Evolutionary conservation across 2,329 filamentous ascomycete genomes (phyloP).

Genomic region (Neocucurbitaria cava): DNA sequence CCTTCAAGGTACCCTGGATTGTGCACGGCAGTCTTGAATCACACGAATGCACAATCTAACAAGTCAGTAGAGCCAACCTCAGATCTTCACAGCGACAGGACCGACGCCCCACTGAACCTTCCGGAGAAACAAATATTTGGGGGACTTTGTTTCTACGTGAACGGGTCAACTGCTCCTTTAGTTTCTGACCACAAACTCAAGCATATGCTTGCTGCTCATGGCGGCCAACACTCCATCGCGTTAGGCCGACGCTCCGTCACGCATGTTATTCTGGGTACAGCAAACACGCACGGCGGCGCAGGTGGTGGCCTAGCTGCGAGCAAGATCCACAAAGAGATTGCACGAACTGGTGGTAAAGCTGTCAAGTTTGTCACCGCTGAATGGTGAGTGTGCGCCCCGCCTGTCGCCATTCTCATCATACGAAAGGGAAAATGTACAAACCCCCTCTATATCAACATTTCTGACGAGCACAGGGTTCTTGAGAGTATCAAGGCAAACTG

Average conservation of each 20-base stretch:
- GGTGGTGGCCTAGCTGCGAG: constrained; percentile 78
- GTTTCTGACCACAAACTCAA: constrained; percentile 89
- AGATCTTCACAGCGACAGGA: not conserved
- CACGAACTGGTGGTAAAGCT: constrained; percentile 68
- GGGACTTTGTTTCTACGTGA: constrained; percentile 80
- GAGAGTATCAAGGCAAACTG: constrained; percentile 80
- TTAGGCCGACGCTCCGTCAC: constrained; percentile 78
- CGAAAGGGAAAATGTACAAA: not conserved
- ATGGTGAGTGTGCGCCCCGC: constrained; percentile 61
- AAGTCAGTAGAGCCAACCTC: not conserved
- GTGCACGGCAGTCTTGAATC: not conserved
- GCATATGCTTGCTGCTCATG: constrained; percentile 75
- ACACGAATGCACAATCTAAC: not conserved
- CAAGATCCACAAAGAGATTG: constrained; percentile 84
- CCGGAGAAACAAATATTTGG: constrained; percentile 65
- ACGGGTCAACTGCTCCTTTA: constrained; percentile 81
- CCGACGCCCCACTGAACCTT: constrained; percentile 5
- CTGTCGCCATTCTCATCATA: not conserved
- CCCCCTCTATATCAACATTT: constrained; percentile 6
- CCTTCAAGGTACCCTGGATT: not conserved
- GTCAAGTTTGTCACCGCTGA: constrained; percentile 82
- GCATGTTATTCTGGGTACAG: constrained; percentile 77
- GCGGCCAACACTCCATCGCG: constrained; percentile 72
- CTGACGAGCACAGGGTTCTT: constrained; percentile 67
- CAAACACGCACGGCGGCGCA: constrained; percentile 55